Percentiles rank a stretch among this genome's conserved stretches.
These are phyloP conservation scores for Globisporangium rhizosaccharum DNA, from an alignment of 352 stramenopile species.

Conservation along the genomic window DNA sequence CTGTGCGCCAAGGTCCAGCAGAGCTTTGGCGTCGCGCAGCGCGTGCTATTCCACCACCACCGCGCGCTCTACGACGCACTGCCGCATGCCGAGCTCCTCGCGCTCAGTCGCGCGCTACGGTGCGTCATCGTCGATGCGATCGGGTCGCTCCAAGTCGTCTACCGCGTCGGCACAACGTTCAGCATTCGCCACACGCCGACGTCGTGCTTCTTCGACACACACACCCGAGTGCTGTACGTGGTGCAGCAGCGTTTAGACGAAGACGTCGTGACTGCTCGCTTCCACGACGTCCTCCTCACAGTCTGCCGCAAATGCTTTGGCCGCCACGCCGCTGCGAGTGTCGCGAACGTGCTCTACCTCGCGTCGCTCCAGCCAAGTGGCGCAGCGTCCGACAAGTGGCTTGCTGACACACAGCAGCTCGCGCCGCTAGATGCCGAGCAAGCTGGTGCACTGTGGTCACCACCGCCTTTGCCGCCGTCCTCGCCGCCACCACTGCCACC, in stretches of 20 bases:
- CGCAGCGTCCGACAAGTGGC: constrained; percentile 38
- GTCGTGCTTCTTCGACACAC: constrained; percentile 43
- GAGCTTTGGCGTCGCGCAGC: constrained; percentile 40
- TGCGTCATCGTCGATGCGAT: constrained; percentile 36
- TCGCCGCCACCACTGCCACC: no score
- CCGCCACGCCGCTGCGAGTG: constrained; percentile 29
- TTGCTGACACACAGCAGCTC: constrained; percentile 56
- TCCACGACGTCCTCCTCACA: constrained; percentile 57
- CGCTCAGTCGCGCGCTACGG: constrained; percentile 24
- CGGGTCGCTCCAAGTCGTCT: constrained; percentile 44
- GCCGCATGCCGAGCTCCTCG: constrained; percentile 23
- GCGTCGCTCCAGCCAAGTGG: constrained; percentile 46
- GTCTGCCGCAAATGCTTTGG: constrained; percentile 53
- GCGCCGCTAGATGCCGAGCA: constrained; percentile 31
- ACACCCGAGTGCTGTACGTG: constrained; percentile 30
- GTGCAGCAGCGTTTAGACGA: constrained; percentile 20
- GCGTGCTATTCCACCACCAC: constrained; percentile 48
- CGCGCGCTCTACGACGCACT: constrained; percentile 32
- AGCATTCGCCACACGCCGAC: constrained; percentile 24
- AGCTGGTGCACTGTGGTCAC: constrained; percentile 28
- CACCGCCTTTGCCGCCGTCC: background rate
- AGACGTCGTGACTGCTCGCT: constrained; percentile 17
- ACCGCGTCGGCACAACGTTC: constrained; percentile 37
- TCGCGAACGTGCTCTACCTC: constrained; percentile 72
- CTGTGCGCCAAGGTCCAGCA: constrained; percentile 20